These are phyloP conservation scores for Adansonia digitata DNA, from an alignment of 345 rosid species.

Conservation along the genomic window DNA sequence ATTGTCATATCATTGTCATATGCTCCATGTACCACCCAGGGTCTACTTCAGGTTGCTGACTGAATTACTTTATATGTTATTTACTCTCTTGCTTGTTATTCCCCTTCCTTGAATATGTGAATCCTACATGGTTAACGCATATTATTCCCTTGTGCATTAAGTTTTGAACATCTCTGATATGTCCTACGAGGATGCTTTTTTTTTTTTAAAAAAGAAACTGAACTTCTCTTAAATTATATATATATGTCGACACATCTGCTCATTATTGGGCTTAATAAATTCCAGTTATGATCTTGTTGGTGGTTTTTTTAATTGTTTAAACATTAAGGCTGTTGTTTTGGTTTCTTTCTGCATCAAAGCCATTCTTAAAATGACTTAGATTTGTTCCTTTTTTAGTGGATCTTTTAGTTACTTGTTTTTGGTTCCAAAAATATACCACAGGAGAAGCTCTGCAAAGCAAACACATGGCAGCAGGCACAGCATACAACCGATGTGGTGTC, in stretches of 20 bases:
- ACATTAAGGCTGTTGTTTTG: neutral
- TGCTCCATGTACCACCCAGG: constrained; percentile 99
- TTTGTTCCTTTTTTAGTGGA: constrained; percentile 5
- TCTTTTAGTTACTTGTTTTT: constrained; percentile 9
- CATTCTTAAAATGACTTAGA: neutral
- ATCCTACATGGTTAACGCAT: neutral
- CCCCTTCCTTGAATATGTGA: neutral
- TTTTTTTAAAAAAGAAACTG: neutral
- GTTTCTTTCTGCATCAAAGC: neutral
- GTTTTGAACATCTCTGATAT: neutral
- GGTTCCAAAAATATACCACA: constrained; percentile 27
- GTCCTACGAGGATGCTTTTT: neutral
- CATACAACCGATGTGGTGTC: constrained; percentile 85
- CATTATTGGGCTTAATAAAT: neutral
- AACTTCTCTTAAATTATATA: neutral
- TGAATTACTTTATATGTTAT: neutral
- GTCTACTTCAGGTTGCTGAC: constrained; percentile 83
- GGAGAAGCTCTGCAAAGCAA: constrained; percentile 98
- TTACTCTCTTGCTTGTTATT: neutral
- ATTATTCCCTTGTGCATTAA: neutral
- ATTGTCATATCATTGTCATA: constrained; percentile 78
- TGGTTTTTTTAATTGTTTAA: neutral
- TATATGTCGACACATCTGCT: neutral
- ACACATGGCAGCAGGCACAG: constrained; percentile 90
- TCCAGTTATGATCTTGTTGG: neutral